phyloP scores from a whole-genome alignment of 495 filamentous ascomycete species.

The Aspergillus funiculosus region DNA sequence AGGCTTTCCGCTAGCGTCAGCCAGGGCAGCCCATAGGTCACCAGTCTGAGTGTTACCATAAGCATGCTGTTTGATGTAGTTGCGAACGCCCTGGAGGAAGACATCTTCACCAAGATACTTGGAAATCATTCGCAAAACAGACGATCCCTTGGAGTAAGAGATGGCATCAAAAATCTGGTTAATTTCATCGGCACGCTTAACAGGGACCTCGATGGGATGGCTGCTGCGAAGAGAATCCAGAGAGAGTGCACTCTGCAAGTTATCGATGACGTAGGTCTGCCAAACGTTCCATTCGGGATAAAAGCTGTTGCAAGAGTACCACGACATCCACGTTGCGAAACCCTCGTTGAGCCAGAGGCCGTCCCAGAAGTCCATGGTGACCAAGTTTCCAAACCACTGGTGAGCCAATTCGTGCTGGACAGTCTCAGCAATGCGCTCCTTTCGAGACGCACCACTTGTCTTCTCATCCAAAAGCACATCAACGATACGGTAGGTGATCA shows the following conservation, averaged over 20 bases:
- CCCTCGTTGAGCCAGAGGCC: constrained; percentile 98
- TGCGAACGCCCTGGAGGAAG: constrained; percentile 88
- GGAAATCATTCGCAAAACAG: constrained; percentile 94
- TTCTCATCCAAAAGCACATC: constrained; percentile 90
- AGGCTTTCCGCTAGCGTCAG: constrained; percentile 84
- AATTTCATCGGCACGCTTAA: constrained; percentile 90
- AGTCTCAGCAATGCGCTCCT: constrained; percentile 87
- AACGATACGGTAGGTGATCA: constrained; percentile 90
- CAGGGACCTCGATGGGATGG: constrained; percentile 95
- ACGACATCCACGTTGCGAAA: constrained; percentile 86
- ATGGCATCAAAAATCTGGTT: constrained; percentile 99
- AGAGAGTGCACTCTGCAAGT: constrained; percentile 76
- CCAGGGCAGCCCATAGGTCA: constrained; percentile 87
- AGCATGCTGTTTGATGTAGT: constrained; percentile 91
- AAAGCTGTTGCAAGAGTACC: constrained; percentile 61
- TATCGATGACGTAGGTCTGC: constrained; percentile 89
- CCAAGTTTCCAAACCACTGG: constrained; percentile 98
- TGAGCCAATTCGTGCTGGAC: constrained; percentile 97
- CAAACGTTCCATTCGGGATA: constrained; percentile 99
- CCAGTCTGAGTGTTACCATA: constrained; percentile 70
- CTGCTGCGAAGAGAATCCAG: constrained; percentile 90
- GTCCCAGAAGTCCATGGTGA: constrained; percentile 99
- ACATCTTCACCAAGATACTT: constrained; percentile 88
- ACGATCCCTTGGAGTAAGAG: constrained; percentile 94
- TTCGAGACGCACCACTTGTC: constrained; percentile 82